Evolutionary conservation across 176 grass and related monocot species (phyloP), one percentile per base, ranked within the genome.

Genomic region (Otatea glauca): DNA sequence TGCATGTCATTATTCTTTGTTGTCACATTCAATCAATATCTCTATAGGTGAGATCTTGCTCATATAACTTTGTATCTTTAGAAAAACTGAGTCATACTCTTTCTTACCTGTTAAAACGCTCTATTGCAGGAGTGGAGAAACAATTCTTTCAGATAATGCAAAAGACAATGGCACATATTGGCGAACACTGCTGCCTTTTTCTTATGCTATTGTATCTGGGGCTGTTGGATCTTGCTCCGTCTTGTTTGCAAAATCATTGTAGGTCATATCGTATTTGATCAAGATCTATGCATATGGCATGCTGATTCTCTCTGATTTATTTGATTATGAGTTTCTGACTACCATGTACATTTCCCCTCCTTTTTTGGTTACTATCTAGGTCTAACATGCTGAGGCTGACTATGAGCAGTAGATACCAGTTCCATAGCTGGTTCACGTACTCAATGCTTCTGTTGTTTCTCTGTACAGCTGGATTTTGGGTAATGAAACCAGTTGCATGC

Each of bases 171-270:
- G 83, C 67, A 45, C 91, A 65, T 84, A 95, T 90, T 92, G 96
- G 96, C 80, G 81, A 66, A 94, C 91, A 56, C 29, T 98, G 78
- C 79, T 98, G 37, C 96, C 96, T 78, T 98, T 98, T 94, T 98
- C 96, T 32, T 98, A 98, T 84, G 96, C 96, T 70, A 76, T 87
- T 55, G 96, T 98, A 79, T 98, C 96, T 84, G 96, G 93, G 84
- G 93, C 96, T 67, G 67, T 98, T 69, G 96, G 96, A 68, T 98
- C 96, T 79, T 98, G 96, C 83, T 98, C 93, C 9, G 96, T 98
- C 69, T 89, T 98, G 81, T 98, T 98, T 92, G 96, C 93, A 53
- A 98, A 98, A 85, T 98, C 91, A 78, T 77, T 98, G 96, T 98
- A 96, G 83, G 96, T 87, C 78, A 69, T 49, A 43, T 86, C 7